Conservation (phyloP, 148 eudicot species). For the Rheum nobile region DNA sequence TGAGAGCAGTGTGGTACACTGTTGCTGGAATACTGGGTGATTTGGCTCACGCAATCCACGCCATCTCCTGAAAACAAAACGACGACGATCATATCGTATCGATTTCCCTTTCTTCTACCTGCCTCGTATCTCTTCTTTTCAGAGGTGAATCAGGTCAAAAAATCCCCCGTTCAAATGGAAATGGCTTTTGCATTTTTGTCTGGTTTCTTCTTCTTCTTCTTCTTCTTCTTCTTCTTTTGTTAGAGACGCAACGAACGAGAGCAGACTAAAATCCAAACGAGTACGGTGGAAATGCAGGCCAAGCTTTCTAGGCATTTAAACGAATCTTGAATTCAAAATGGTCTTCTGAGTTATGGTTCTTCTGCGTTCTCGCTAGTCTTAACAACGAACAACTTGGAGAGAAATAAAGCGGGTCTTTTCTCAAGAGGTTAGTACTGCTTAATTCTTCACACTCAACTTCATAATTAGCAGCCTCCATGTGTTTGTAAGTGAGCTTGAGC, state of each 20-base stretch:
- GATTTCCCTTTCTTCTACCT: neutral
- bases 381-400: neutral
- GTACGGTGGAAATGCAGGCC: neutral
- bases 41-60: slow-evolving; percentile 7
- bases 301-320: neutral
- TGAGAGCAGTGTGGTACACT: neutral
- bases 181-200: neutral
- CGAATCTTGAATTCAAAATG: neutral
- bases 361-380: neutral
- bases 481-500: no score
- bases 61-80: neutral
- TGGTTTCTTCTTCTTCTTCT: neutral
- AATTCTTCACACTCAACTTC: neutral
- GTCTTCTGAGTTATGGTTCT: neutral
- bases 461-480: no score
- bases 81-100: neutral
- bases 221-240: no score
- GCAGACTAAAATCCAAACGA: neutral
- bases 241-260: no score
- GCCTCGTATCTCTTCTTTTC: neutral
- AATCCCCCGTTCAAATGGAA: neutral
- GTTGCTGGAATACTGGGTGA: neutral
- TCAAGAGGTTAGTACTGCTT: neutral
- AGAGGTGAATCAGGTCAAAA: neutral
- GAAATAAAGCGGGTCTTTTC: neutral